Evolutionary conservation across 2,329 filamentous ascomycete genomes (phyloP), one percentile per base, ranked within the genome.

Genomic region (Shiraia bambusicola): DNA sequence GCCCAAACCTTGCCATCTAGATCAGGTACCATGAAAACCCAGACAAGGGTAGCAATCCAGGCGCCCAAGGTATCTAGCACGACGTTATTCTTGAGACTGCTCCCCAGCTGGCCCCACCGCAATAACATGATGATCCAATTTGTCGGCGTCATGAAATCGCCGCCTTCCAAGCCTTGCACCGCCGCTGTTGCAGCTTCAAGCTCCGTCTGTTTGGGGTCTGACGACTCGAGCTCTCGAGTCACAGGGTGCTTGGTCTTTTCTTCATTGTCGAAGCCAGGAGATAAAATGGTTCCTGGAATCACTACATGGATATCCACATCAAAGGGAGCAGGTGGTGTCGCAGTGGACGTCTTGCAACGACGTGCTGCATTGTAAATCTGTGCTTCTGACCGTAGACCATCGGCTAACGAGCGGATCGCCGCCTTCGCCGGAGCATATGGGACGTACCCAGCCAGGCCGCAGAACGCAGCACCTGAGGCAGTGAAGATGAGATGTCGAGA

Each of bases 401-500:
- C 93, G 39, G 87, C 86, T 11, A 98, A 76, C 12, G 83, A 85
- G 43, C 89, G 83, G 53, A 98, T 76, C 1, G 93, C 93, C 39
- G 84, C 84, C 72, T 98, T 98, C 41, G 86, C 78, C 3, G 92
- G 88, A 1, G 83, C 80, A 69, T 98, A 98, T 0, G 88, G 80
- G 0, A 77, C 78, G 69, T 98, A 98, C 17, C 93, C 93, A 10
- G 84, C 80, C 25, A 95, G 69, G 10, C 88, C 81, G 57, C 86
- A 83, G 57, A 95, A 86, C 2, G 86, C 86, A 13, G 84, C 72
- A 5, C 85, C 79, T 15, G 87, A 93, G 12, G 84, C 83, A 1
- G 93, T 97, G 70, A 97, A 88, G 63, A 98, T 82, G 50, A 98
- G 77, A 69, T 97, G 92, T 40, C 85, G 81, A 8, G 84, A 72